Percentiles rank a stretch among this genome's conserved stretches.
These are phyloP conservation scores for Xylariaceae sp. DNA, from an alignment of 2,329 filamentous ascomycete genomes.

Conservation along the genomic window DNA sequence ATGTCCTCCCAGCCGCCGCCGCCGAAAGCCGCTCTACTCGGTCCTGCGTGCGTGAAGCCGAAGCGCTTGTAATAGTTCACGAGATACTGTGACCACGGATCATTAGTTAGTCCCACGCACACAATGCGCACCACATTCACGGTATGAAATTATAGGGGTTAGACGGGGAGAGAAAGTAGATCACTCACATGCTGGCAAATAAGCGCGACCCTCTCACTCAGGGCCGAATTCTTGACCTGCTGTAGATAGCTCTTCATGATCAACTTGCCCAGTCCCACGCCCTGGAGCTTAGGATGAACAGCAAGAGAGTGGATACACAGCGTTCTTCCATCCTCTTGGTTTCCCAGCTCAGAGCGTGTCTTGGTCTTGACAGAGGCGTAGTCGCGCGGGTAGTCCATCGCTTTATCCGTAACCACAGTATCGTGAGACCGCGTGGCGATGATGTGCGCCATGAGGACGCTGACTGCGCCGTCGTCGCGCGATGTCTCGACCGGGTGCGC, in stretches of 20 bases:
- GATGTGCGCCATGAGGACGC: slow-evolving; percentile 73
- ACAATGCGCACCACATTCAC: neutral
- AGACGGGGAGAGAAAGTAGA: neutral
- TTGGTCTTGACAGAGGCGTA: neutral
- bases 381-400: slow-evolving; percentile 68
- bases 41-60: slow-evolving; percentile 67
- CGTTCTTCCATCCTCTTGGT: slow-evolving; percentile 70
- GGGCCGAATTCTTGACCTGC: slow-evolving; percentile 66
- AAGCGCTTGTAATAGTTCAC: slow-evolving; percentile 74
- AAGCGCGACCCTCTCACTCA: slow-evolving; percentile 71
- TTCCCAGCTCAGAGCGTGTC: slow-evolving; percentile 58
- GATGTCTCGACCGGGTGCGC: slow-evolving; percentile 60
- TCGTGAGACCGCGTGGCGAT: slow-evolving; percentile 69
- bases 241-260: slow-evolving; percentile 76
- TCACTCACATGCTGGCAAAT: slow-evolving; percentile 69
- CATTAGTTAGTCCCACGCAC: neutral
- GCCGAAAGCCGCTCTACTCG: slow-evolving; percentile 68
- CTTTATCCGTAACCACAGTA: slow-evolving; percentile 64
- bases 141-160: neutral
- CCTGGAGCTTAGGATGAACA: slow-evolving; percentile 72
- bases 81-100: slow-evolving; percentile 48
- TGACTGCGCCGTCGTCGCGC: slow-evolving; percentile 52
- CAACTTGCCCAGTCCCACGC: slow-evolving; percentile 69
- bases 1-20: slow-evolving; percentile 82
- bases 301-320: slow-evolving; percentile 81